These are phyloP conservation scores for Erucastrum elatum DNA, from an alignment of 345 rosid genomes.

Conservation along the genomic window DNA sequence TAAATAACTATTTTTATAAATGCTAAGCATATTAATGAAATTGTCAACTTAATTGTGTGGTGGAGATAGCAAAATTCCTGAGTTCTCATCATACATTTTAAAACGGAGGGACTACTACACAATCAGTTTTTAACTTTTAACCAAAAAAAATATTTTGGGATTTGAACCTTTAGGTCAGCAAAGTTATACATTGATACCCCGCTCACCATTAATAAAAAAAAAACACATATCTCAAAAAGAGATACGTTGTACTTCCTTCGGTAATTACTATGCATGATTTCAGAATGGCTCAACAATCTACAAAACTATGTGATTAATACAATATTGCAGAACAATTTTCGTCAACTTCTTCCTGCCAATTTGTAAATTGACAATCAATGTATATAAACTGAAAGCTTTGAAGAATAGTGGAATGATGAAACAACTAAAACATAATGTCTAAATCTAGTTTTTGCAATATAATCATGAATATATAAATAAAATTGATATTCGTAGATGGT, in stretches of 20 bases:
- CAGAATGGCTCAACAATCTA: background rate
- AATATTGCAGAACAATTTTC: background rate
- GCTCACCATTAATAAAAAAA: no score
- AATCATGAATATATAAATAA: no score
- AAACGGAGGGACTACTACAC: background rate
- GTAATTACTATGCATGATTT: background rate
- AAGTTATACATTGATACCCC: no score
- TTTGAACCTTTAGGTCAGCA: background rate
- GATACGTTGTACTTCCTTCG: background rate
- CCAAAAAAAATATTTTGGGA: background rate
- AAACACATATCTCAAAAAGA: no score
- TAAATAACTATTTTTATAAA: background rate
- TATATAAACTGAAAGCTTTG: background rate
- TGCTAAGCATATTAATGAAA: background rate
- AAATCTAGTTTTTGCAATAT: no score
- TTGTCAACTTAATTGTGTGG: background rate
- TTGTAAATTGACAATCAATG: background rate
- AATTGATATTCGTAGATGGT: no score
- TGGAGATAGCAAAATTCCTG: background rate
- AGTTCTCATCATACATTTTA: no score
- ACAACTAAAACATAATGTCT: no score
- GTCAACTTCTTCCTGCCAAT: background rate
- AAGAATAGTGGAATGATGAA: background rate
- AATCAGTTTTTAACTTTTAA: background rate
- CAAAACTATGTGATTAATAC: background rate